These are phyloP conservation scores for Chlamydomonas sp. DNA, from an alignment of 139 green algal species.

Conservation along the genomic window DNA sequence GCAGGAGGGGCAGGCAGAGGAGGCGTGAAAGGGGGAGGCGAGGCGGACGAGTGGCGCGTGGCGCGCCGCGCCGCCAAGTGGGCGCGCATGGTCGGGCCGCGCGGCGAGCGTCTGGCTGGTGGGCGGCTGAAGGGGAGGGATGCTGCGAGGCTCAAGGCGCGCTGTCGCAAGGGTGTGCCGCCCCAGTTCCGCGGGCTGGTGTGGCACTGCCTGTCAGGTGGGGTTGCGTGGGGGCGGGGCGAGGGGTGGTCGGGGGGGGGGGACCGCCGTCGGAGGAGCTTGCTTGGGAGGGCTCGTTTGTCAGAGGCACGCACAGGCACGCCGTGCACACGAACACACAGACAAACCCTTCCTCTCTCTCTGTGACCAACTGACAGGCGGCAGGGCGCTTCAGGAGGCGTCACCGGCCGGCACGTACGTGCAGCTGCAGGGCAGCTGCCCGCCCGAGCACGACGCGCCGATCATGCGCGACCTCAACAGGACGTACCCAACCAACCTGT, in stretches of 20 bases:
- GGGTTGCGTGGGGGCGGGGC: not conserved
- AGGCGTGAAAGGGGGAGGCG: not conserved
- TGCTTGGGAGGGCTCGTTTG: not conserved
- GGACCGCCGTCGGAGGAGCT: not conserved
- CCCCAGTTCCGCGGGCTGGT: constrained; percentile 47
- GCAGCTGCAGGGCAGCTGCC: constrained; percentile 22
- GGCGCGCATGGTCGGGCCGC: constrained; percentile 42
- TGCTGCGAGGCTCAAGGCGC: constrained; percentile 48
- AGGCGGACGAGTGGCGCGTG: constrained; percentile 16
- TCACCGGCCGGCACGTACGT: constrained; percentile 23
- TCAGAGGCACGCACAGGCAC: no score
- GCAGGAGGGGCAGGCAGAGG: not conserved
- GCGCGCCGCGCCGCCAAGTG: constrained; percentile 39
- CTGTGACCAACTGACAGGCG: constrained; percentile 22
- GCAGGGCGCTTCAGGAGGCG: constrained; percentile 16
- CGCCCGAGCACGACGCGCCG: constrained; percentile 19
- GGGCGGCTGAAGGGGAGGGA: constrained; percentile 14
- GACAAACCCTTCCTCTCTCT: no score
- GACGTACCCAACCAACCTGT: constrained; percentile 76
- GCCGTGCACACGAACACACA: no score
- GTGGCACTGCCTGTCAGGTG: constrained; percentile 63
- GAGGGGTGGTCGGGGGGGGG: not conserved
- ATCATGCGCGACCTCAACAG: constrained; percentile 68
- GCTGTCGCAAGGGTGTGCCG: constrained; percentile 60
- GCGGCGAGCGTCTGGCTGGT: constrained; percentile 25